Conservation (phyloP, 768 basidiomycete genomes). For the Kondoa subrosea region DNA sequence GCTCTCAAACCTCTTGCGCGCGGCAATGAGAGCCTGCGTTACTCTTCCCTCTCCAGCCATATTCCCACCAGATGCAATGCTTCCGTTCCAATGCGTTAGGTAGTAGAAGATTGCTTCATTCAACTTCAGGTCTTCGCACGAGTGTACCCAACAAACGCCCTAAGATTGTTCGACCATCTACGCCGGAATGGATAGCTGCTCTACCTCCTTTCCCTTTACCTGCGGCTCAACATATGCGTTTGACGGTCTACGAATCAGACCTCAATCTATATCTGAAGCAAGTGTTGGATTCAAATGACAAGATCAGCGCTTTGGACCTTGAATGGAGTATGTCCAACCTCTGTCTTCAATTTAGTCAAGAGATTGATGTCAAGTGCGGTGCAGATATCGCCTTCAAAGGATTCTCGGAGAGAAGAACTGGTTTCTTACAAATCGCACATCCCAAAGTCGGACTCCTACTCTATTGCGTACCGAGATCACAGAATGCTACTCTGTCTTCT, state of each 20-base stretch:
- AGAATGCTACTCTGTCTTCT: background rate
- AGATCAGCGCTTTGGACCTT: background rate
- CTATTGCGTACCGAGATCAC: background rate
- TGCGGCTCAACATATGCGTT: background rate
- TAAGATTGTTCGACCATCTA: too few species aligned
- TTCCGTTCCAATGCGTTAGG: background rate
- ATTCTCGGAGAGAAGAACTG: background rate
- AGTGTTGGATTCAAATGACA: background rate
- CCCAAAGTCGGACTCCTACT: background rate
- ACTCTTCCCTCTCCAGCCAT: too few species aligned
- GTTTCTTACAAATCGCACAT: background rate
- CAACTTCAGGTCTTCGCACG: too few species aligned
- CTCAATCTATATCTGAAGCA: background rate
- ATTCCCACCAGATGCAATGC: background rate
- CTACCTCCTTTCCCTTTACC: background rate
- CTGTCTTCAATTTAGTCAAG: too few species aligned
- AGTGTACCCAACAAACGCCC: too few species aligned
- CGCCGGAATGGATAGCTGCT: background rate
- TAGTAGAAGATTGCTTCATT: too few species aligned
- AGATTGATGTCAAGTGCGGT: too few species aligned
- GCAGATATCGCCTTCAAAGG: too few species aligned
- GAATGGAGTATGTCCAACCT: background rate
- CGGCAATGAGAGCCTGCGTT: too few species aligned
- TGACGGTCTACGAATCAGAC: background rate
- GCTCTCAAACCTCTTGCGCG: too few species aligned